Base-by-base conservation (phyloP, 2,329 filamentous ascomycete genomes). In the Trichoderma sp. region DNA sequence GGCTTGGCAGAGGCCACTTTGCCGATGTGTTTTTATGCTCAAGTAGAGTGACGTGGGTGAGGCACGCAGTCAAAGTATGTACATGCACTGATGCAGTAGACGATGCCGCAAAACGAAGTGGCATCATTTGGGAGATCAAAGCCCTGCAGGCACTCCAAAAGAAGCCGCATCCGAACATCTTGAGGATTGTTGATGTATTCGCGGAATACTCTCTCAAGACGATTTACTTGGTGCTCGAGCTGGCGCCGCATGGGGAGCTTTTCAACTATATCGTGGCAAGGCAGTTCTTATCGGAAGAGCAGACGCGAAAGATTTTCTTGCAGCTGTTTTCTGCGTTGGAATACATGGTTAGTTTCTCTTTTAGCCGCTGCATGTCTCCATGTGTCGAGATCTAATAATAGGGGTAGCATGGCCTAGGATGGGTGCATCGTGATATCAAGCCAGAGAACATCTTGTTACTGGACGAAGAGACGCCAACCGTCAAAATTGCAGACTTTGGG, bases 221-320 rank as follows among this genome's bases (percentile, higher is more conserved):
- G 2, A 92, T 96, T 14, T 97, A 96, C 77, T 83, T 97, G 49
- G 89, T 97, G 13, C 81, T 97, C 52, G 93, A 97, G 78, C 85
- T 97, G 73, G 94, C 93, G 2, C 84, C 91, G 0, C 92, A 96
- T 78, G 94, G 94, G 73, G 94, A 97, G 79, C 82, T 97, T 13
- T 97, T 97, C 84, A 96, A 97, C 76, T 89, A 89, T 81, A 96
- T 97, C 70, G 90, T 96, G 28, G 87, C 89, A 83, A 93, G 94
- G 79, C 86, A 91, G 75, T 96, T 94, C 77, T 82, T 97, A 71
- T 88, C 87, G 0, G 94, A 97, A 78, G 81, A 84, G 2, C 92
- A 97, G 75, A 86, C 92, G 5, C 88, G 93, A 46, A 93, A 91
- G 77, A 84, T 97, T 10, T 97, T 97, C 77, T 84, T 88, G 16